These are phyloP conservation scores for Mortierella sp. DNA, from an alignment of 371 early-diverging fungal species.

Conservation along the genomic window DNA sequence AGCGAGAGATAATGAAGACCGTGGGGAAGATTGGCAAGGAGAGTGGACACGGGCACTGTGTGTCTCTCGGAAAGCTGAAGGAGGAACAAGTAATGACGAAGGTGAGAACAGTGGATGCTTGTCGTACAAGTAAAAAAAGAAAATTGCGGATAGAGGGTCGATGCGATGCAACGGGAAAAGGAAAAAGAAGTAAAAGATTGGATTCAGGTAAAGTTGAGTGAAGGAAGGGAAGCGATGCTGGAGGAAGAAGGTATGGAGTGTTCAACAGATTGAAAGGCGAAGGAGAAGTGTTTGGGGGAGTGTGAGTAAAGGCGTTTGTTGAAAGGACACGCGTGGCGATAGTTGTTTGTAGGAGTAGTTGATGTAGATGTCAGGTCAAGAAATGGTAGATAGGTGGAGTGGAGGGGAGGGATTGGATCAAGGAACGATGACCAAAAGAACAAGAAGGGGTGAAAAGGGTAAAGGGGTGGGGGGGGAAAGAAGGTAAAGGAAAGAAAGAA, in stretches of 20 bases:
- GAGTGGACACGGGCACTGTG: not conserved
- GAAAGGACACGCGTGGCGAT: not conserved
- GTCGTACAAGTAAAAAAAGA: slow-evolving; percentile 7
- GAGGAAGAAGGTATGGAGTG: not conserved
- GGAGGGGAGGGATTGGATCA: not conserved
- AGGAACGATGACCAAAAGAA: not conserved
- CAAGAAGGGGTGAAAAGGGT: not conserved
- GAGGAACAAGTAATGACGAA: not conserved
- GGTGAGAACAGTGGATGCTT: not conserved
- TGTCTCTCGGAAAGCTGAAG: slow-evolving; percentile 1
- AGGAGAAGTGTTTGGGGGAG: not conserved
- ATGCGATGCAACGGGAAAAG: not conserved
- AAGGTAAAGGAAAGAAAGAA: not conserved
- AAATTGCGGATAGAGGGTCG: slow-evolving; percentile 2
- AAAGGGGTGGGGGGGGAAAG: not conserved
- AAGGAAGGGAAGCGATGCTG: not conserved
- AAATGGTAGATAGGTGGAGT: not conserved
- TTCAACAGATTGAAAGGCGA: not conserved
- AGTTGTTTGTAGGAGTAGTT: not conserved
- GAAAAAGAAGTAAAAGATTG: not conserved
- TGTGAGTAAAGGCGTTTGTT: not conserved
- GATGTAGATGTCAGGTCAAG: not conserved
- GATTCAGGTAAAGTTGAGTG: not conserved
- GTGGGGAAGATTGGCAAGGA: slow-evolving; percentile 12
- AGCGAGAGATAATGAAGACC: slow-evolving; percentile 7